phyloP scores from a whole-genome alignment of 108 stramenopile species.

The Bacterosira constricta region DNA sequence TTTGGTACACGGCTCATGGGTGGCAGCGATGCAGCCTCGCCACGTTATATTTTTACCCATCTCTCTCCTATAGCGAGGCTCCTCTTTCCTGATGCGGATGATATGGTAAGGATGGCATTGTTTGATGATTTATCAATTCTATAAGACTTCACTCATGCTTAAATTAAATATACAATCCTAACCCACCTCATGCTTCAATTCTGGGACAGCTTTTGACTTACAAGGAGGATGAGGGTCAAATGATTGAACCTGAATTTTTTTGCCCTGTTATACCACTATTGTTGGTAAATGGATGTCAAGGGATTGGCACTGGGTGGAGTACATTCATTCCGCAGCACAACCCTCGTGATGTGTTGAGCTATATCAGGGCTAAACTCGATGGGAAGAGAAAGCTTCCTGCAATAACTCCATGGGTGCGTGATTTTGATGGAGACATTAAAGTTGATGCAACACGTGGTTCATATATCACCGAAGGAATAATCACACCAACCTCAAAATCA shows the following conservation, averaged over 20 bases:
- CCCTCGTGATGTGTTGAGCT: slow-evolving; percentile 82
- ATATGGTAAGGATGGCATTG: slow-evolving; percentile 17
- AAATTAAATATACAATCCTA: too few relatives aligned
- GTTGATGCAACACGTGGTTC: slow-evolving; percentile 32
- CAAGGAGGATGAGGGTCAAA: slow-evolving; percentile 86
- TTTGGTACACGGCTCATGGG: slow-evolving; percentile 91
- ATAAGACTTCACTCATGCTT: neutral
- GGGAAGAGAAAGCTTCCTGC: slow-evolving; percentile 36
- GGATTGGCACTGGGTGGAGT: slow-evolving; percentile 97
- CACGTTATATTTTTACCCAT: slow-evolving; percentile 92
- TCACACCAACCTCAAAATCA: slow-evolving; percentile 42
- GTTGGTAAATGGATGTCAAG: slow-evolving; percentile 89
- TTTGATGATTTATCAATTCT: neutral
- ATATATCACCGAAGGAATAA: slow-evolving; percentile 57
- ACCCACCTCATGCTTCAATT: neutral
- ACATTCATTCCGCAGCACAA: slow-evolving; percentile 89
- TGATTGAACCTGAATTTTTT: slow-evolving; percentile 86
- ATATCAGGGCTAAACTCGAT: slow-evolving; percentile 71
- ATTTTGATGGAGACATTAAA: slow-evolving; percentile 75
- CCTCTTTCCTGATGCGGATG: slow-evolving; percentile 88
- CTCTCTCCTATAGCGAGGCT: slow-evolving; percentile 75
- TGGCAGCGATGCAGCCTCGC: slow-evolving; percentile 90
- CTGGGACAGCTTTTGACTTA: slow-evolving; percentile 57
- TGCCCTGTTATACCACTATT: slow-evolving; percentile 88
- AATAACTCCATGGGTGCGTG: slow-evolving; percentile 66